Conservation (phyloP, 192 early-diverging fungal species). For the Backusella australiensis region DNA sequence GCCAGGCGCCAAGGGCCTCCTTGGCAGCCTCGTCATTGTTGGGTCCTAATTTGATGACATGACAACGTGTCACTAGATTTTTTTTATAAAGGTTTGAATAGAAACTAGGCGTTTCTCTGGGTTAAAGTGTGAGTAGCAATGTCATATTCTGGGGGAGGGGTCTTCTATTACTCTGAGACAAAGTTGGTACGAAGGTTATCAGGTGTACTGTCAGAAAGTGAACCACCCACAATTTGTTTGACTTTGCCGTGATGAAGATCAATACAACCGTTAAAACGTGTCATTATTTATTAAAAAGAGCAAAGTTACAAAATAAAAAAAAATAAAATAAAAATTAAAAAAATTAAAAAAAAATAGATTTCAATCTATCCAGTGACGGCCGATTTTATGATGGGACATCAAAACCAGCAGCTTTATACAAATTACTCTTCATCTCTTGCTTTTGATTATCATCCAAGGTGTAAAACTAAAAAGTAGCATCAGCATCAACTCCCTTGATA, state of each 20-base stretch:
- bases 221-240: slow-evolving; percentile 98
- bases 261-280: slow-evolving; percentile 95
- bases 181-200: slow-evolving; percentile 84
- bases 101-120: slow-evolving; percentile 69
- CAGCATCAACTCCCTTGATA: neutral
- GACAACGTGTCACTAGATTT: slow-evolving; percentile 75
- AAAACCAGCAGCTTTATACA: slow-evolving; percentile 14
- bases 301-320: neutral
- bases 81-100: slow-evolving; percentile 82
- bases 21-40: slow-evolving; percentile 84
- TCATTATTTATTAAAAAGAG: slow-evolving; percentile 26
- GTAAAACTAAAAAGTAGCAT: neutral
- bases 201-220: slow-evolving; percentile 66
- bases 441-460: neutral
- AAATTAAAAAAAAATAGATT: neutral
- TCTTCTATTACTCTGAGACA: slow-evolving; percentile 65
- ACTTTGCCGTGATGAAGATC: slow-evolving; percentile 97
- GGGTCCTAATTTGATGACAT: slow-evolving; percentile 94
- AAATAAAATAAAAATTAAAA: neutral
- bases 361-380: neutral
- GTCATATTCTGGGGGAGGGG: no score
- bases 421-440: neutral
- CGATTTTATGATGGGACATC: neutral
- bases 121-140: neutral
- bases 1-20: slow-evolving; percentile 84